phyloP scores from a whole-genome alignment of 495 filamentous ascomycete genomes.

The Tuber brumale region DNA sequence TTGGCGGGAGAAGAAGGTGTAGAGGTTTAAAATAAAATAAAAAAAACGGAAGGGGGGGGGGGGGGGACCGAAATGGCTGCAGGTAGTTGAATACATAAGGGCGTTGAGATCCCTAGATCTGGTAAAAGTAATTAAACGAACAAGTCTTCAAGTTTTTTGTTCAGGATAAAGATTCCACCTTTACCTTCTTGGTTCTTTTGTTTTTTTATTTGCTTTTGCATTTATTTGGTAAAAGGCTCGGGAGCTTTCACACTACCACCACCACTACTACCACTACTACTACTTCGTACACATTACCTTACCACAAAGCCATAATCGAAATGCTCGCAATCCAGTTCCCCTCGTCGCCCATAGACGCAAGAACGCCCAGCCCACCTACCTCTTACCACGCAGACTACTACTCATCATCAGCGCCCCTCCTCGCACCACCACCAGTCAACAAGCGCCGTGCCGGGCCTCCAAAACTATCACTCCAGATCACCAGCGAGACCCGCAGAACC shows the following conservation, averaged over 20 bases:
- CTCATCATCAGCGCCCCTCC: conserved; percentile 7
- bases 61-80: background rate
- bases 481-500: conserved; percentile 22
- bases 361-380: conserved; percentile 15
- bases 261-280: background rate
- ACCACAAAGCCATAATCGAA: conserved; percentile 5
- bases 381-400: conserved; percentile 18
- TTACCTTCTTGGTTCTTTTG: background rate
- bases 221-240: background rate
- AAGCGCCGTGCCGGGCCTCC: conserved; percentile 26
- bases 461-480: conserved; percentile 33
- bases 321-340: conserved; percentile 36
- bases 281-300: background rate
- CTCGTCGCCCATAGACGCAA: conserved; percentile 25
- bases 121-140: background rate
- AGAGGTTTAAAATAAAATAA: background rate
- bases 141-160: background rate
- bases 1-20: background rate
- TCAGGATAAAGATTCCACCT: background rate
- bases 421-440: conserved; percentile 23
- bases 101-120: background rate
- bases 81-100: background rate
- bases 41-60: background rate
- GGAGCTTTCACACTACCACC: background rate
- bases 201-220: background rate